These are phyloP conservation scores for Phytophthora boehmeriae DNA, from an alignment of 352 stramenopile genomes.

Conservation along the genomic window DNA sequence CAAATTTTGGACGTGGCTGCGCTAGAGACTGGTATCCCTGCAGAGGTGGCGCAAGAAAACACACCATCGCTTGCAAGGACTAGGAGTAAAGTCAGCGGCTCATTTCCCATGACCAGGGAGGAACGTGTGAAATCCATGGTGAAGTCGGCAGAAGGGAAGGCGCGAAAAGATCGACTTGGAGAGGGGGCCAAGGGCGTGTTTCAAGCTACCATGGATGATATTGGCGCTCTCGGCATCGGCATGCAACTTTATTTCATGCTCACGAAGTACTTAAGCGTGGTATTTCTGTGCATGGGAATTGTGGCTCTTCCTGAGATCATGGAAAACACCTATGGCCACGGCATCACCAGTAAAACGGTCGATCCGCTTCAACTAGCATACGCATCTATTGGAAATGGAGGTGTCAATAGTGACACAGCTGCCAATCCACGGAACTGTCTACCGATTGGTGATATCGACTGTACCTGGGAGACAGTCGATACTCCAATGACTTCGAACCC, in stretches of 20 bases:
- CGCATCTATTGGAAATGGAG: slow-evolving; percentile 50
- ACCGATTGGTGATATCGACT: slow-evolving; percentile 46
- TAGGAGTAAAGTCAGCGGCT: slow-evolving; percentile 10
- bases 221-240: slow-evolving; percentile 57
- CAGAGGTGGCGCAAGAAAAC: slow-evolving; percentile 4
- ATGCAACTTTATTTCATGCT: slow-evolving; percentile 72
- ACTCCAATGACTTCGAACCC: slow-evolving; percentile 50
- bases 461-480: slow-evolving; percentile 44
- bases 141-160: slow-evolving; percentile 17
- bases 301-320: slow-evolving; percentile 45
- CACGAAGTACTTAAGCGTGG: slow-evolving; percentile 45
- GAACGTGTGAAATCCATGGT: slow-evolving; percentile 32
- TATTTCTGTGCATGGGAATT: slow-evolving; percentile 49
- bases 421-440: slow-evolving; percentile 36
- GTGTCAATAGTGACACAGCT: slow-evolving; percentile 38
- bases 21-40: slow-evolving; percentile 14
- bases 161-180: slow-evolving; percentile 41
- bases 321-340: slow-evolving; percentile 50
- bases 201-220: slow-evolving; percentile 41
- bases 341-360: slow-evolving; percentile 44
- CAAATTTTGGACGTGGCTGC: slow-evolving; percentile 24
- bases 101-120: slow-evolving; percentile 16
- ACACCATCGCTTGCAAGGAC: not conserved
- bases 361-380: slow-evolving; percentile 54
- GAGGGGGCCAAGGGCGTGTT: slow-evolving; percentile 40